Conservation (phyloP, 1,284 basidiomycete genomes). For the Sphaerobolus stellatus region DNA sequence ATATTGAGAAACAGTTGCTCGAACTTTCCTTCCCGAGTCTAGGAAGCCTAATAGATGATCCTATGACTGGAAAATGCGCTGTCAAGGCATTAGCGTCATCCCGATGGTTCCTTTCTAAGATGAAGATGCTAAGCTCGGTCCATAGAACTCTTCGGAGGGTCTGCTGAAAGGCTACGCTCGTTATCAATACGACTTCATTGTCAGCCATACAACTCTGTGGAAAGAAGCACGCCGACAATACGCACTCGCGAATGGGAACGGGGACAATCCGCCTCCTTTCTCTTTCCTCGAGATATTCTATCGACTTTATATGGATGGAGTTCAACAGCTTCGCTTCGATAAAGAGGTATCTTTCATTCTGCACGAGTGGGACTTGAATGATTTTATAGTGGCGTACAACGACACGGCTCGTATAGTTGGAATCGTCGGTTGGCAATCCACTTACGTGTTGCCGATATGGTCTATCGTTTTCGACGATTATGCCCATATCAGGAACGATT, state of each 20-base stretch:
- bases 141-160: background rate
- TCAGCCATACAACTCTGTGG: background rate
- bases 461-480: background rate
- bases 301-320: background rate
- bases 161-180: background rate
- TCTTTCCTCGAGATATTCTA: background rate
- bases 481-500: background rate
- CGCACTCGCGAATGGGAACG: background rate
- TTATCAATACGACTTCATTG: background rate
- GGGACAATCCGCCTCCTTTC: background rate
- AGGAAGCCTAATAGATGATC: background rate
- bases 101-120: background rate
- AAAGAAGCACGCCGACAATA: background rate
- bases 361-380: background rate
- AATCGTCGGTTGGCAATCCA: background rate
- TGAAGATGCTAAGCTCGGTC: background rate
- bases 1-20: background rate
- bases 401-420: background rate
- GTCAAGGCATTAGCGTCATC: background rate
- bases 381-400: background rate
- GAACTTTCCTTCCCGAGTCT: background rate
- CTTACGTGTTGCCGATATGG: background rate
- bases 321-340: background rate
- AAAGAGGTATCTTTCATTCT: background rate
- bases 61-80: too few species aligned